Percentiles rank a stretch among this genome's conserved stretches.
Conservation (phyloP, 352 stramenopile species). For the Peronospora farinosa region DNA sequence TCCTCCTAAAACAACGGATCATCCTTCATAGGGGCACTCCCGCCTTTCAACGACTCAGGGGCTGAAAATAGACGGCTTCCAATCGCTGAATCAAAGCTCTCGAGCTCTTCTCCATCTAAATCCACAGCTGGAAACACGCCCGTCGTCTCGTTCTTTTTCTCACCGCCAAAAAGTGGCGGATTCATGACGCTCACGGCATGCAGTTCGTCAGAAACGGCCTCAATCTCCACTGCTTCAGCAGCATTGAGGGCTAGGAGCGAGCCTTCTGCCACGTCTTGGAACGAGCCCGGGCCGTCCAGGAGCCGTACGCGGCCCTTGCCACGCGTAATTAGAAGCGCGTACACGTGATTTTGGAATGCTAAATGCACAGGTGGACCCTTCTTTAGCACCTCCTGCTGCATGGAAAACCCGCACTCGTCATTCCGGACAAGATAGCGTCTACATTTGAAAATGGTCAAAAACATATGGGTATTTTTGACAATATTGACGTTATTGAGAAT, state of each 20-base stretch:
- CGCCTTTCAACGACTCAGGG: slow-evolving; percentile 67
- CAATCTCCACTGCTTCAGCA: slow-evolving; percentile 43
- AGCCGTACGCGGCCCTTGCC: slow-evolving; percentile 45
- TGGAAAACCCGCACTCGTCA: slow-evolving; percentile 70
- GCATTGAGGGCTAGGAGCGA: slow-evolving; percentile 61
- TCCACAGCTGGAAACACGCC: slow-evolving; percentile 71
- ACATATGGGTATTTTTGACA: background rate
- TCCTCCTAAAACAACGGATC: slow-evolving; percentile 64
- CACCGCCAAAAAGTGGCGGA: slow-evolving; percentile 53
- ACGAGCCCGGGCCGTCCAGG: slow-evolving; percentile 38
- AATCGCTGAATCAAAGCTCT: slow-evolving; percentile 44
- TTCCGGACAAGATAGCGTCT: slow-evolving; percentile 64
- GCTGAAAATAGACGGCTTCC: slow-evolving; percentile 55
- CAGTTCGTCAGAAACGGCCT: slow-evolving; percentile 54
- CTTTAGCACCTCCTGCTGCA: slow-evolving; percentile 69
- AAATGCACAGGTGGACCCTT: slow-evolving; percentile 47
- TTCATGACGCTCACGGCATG: slow-evolving; percentile 81
- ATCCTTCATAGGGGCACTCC: slow-evolving; percentile 74
- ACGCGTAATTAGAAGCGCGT: slow-evolving; percentile 59
- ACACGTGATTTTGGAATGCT: slow-evolving; percentile 75
- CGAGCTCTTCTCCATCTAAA: slow-evolving; percentile 49
- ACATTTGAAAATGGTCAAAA: background rate
- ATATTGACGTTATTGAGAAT: background rate
- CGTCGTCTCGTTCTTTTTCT: slow-evolving; percentile 37
- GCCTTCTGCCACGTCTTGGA: slow-evolving; percentile 39